Evolutionary conservation across 225 moss, liverwort and hornwort species (phyloP), one percentile per base, ranked within the genome.

Genomic region (Climacium dendroides): DNA sequence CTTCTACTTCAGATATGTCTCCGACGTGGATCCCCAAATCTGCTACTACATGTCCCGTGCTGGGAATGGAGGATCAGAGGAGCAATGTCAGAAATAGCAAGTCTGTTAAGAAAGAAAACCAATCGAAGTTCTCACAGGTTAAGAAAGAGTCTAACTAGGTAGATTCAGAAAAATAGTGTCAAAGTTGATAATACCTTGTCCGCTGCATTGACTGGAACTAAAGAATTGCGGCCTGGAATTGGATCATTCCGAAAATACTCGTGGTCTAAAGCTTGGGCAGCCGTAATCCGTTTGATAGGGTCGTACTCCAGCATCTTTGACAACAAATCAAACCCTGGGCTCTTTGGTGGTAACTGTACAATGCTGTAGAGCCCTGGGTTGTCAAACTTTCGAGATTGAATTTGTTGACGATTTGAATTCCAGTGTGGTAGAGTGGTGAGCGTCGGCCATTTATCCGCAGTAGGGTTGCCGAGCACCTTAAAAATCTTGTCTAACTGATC

Each of bases 401-500:
- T 99, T 62, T 91, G 85, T 85, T 94, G 94, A 41, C 96, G 93
- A 79, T 99, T 96, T 7, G 85, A 76, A 0, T 90, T 85, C 99
- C 99, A 99, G 78, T 95, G 96, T 23, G 99, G 99, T 55, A 99
- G 89, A 81, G 96, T 96, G 54, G 88, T 81, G 58, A 99, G 95
- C 22, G 96, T 97, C 19, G 97, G 95, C 99, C 99, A 99, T 67
- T 95, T 96, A 72, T 99, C 99, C 20, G 94, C 84, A 86, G 96
- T 99, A 47, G 99, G 99, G 83, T 96, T 97, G 59, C 99, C 99
- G 52, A 99, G 92, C 20, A 96, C 97, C 91, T 96, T 99, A 78
- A 99, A 99, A 70, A 99, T 99, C 80, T 99, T 99, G 89, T 99
- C 99, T 70, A 99, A 91, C 89, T 99, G 99, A 90, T 99, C 99